Base-by-base conservation (phyloP, 2,329 filamentous ascomycete species). In the Claviceps quebecensis region DNA sequence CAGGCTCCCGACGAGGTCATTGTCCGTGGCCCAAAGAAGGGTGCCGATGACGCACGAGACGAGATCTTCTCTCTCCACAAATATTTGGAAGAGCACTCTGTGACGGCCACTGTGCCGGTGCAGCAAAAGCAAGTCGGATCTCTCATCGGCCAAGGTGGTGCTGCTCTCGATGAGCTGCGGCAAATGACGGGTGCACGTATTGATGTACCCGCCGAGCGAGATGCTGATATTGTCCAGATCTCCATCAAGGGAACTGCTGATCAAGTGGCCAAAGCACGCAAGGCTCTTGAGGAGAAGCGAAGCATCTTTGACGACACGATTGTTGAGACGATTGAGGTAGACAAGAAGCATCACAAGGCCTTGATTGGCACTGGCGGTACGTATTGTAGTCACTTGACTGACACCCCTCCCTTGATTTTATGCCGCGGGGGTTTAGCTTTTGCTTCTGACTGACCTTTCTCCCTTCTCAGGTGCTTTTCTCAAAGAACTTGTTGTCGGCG, bases 61-160 rank as follows among this genome's bases (percentile, higher is more conserved):
- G 93, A 98, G 71, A 83, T 98, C 29, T 79, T 91, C 56, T 90
- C 84, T 55, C 76, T 97, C 48, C 77, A 93, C 62, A 87, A 95
- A 67, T 98, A 90, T 68, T 78, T 91, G 45, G 83, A 87, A 66
- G 91, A 97, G 64, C 90, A 90, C 65, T 93, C 88, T 0, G 78
- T 86, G 66, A 84, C 78, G 22, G 86, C 84, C 16, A 84, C 81
- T 13, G 81, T 98, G 14, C 82, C 85, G 13, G 87, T 98, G 37
- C 86, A 94, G 58, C 88, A 93, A 68, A 90, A 83, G 69, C 90
- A 97, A 67, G 76, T 98, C 53, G 89, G 90, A n/a, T 91, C 87
- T 17, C 72, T 98, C 57, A 97, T 98, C 60, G 93, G 93, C 48
- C 83, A 89, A 60, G 86, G 89, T 41, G 93, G 93, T 56, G 82